phyloP scores from a whole-genome alignment of 2,329 filamentous ascomycete genomes.

The Microsporum ferrugineum region DNA sequence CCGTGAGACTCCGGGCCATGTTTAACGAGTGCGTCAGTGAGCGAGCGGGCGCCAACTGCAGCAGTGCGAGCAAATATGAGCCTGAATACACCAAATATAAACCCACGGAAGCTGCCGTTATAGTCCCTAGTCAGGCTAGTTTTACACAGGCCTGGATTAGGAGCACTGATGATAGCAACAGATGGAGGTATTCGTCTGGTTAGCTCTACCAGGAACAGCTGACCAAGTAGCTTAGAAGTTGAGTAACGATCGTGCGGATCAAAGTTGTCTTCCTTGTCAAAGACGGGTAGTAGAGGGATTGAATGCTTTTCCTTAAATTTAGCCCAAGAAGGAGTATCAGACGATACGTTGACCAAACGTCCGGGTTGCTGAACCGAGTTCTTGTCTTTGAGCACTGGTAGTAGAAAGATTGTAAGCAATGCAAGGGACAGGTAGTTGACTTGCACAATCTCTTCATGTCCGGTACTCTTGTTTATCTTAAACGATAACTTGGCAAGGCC shows the following conservation, averaged over 20 bases:
- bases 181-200: constrained; percentile 16
- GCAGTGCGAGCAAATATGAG: background rate
- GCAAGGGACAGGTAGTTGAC: background rate
- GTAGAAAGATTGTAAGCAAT: background rate
- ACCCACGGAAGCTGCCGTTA: background rate
- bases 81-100: background rate
- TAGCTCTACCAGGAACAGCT: constrained; percentile 30
- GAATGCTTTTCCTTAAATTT: constrained; percentile 3
- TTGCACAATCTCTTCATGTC: constrained; percentile 27
- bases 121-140: background rate
- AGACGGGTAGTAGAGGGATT: constrained; percentile 16
- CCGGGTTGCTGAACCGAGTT: constrained; percentile 11
- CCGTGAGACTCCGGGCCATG: background rate
- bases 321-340: background rate
- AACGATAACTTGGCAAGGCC: constrained; percentile 22
- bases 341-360: background rate
- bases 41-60: background rate
- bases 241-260: constrained; percentile 17
- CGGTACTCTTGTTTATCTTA: constrained; percentile 19
- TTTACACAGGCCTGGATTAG: background rate
- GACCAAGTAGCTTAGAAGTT: constrained; percentile 25
- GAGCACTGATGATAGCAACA: background rate
- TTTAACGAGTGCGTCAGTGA: background rate
- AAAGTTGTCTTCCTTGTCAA: constrained; percentile 23
- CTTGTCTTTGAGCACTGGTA: background rate